Conservation (phyloP, 345 rosid genomes). For the Pelargonium nanum region DNA sequence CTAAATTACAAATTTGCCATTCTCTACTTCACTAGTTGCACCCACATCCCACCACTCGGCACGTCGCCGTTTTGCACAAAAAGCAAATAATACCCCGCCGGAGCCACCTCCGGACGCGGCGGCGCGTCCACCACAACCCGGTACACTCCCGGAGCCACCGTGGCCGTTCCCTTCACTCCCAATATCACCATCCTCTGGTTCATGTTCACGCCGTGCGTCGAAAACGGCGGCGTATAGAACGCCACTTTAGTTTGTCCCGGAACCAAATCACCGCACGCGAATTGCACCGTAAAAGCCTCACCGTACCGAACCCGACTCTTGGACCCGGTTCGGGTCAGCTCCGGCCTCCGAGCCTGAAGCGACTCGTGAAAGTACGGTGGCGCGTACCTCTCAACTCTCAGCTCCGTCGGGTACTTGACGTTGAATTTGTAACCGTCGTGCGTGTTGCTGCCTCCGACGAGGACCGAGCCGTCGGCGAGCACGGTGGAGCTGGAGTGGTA, state of each 20-base stretch:
- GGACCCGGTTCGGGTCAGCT: not conserved
- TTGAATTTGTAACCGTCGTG: constrained; percentile 43
- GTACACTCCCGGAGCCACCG: constrained; percentile 3
- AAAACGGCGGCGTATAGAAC: constrained; percentile 54
- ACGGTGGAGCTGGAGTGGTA: constrained; percentile 47
- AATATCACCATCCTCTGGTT: constrained; percentile 42
- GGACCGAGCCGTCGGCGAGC: constrained; percentile 51
- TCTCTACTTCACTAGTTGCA: constrained; percentile 28
- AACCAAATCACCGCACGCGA: not conserved
- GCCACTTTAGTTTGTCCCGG: constrained; percentile 19
- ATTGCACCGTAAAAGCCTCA: constrained; percentile 13
- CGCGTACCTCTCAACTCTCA: constrained; percentile 56
- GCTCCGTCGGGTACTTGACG: constrained; percentile 57
- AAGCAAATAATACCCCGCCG: constrained; percentile 47
- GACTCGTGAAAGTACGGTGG: constrained; percentile 58
- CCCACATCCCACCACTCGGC: constrained; percentile 43
- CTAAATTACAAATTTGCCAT: too few relatives aligned
- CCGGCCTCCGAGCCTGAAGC: constrained; percentile 18
- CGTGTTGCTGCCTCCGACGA: constrained; percentile 64
- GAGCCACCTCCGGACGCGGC: constrained; percentile 33
- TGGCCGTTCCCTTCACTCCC: constrained; percentile 16
- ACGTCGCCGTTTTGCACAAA: constrained; percentile 42
- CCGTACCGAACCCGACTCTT: constrained; percentile 20
- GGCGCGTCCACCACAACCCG: constrained; percentile 25
- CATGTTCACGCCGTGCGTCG: constrained; percentile 64